Evolutionary conservation across 1,284 basidiomycete species (phyloP), one percentile per base, ranked within the genome.

Genomic region (Leccinum variabile): DNA sequence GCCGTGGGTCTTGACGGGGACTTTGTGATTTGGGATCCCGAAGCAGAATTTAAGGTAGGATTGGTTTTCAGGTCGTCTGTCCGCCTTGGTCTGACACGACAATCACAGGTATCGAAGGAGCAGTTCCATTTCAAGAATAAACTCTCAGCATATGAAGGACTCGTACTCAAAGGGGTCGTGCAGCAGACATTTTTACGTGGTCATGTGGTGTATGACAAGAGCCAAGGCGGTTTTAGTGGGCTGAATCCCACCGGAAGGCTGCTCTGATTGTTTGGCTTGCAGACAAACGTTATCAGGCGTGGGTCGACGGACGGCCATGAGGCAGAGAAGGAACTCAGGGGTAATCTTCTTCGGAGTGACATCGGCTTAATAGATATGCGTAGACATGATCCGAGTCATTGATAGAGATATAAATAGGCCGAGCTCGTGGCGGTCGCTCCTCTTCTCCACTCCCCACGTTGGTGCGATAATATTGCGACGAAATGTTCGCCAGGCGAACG

Each of bases 71-170:
- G 28, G 50, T 59, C 60, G 54, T 33, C 54, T 61, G 35, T 50
- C 56, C 30, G 10, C 22, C 22, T 22, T 30, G 2, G 30, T 37
- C 67, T 70, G 59, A 75, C 60, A 32, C 46, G 28, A 49, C 41
- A 18, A 57, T 25, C 8, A 13, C 66, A 94, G 91, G 88, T 95
- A 28, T 87, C 87, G 33, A 86, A 87, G 71, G 86, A 89, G 33
- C 74, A 77, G 18, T 79, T 97, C 16, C 82, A 87, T 64, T 97
- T 96, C 83, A 96, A 94, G 80, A 97, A 97, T 79, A 96, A 95
- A 76, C 73, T 96, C 14, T 92, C 92, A 16, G 92, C 95, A 4
- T 98, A 96, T 72, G 83, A 91, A 67, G 94, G 93, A 5, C 78
- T 85, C 70, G 81, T 71, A 25, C 79, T 97, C 54, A 77, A 69